A percentile compares a stretch with the other conserved stretches of the same genome.
These are phyloP conservation scores for Lentinula edodes DNA, from an alignment of 768 basidiomycete genomes.

Conservation along the genomic window DNA sequence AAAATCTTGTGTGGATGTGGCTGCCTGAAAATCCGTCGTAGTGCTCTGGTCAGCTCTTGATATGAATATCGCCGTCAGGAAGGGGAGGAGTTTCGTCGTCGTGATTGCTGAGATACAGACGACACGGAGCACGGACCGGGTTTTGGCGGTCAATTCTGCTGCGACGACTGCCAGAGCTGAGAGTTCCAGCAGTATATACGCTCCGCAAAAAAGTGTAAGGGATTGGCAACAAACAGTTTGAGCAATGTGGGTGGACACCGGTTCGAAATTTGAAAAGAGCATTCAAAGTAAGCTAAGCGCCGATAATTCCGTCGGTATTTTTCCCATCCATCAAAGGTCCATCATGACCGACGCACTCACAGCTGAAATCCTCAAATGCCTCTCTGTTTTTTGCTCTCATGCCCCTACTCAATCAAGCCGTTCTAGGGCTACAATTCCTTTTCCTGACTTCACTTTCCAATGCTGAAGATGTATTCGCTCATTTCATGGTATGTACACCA, in stretches of 20 bases:
- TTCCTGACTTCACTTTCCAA: not conserved
- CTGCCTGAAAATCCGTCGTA: constrained; percentile 24
- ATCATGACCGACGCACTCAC: not conserved
- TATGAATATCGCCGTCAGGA: constrained; percentile 33
- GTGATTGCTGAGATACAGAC: constrained; percentile 31
- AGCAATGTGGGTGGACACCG: not conserved
- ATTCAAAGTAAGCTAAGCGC: no score
- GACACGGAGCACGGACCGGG: constrained; percentile 15
- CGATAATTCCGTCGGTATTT: not conserved
- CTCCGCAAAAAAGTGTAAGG: not conserved
- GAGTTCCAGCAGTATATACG: not conserved
- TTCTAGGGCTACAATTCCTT: not conserved
- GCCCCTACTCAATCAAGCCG: not conserved
- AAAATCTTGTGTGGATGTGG: constrained; percentile 35
- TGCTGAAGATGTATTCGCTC: not conserved
- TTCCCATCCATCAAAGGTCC: not conserved
- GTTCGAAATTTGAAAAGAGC: not conserved
- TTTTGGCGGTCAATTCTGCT: not conserved
- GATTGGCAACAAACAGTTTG: not conserved
- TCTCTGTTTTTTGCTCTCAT: not conserved
- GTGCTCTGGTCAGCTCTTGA: constrained; percentile 24
- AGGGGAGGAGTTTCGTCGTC: constrained; percentile 15
- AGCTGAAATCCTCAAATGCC: not conserved
- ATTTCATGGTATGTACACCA: not conserved
- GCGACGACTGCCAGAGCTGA: not conserved